Conservation (phyloP, 2,329 filamentous ascomycete species). For the Ascochyta rabiei region DNA sequence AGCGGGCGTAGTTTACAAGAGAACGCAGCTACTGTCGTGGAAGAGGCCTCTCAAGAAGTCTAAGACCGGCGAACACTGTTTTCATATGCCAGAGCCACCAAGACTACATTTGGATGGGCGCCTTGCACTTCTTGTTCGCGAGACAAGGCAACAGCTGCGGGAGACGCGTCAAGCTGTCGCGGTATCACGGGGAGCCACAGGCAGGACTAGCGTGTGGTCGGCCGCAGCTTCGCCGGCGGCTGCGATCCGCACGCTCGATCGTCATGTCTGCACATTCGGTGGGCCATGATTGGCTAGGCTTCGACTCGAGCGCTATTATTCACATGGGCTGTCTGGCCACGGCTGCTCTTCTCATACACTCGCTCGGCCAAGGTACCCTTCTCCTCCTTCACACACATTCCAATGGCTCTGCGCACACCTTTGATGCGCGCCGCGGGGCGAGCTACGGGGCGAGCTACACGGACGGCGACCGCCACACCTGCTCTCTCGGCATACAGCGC, state of each 20-base stretch:
- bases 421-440: constrained; percentile 42
- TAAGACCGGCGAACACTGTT: too few species aligned
- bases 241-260: constrained; percentile 34
- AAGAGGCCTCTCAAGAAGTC: neutral
- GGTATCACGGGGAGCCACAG: constrained; percentile 21
- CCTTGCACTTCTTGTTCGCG: constrained; percentile 13
- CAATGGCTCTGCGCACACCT: constrained; percentile 48
- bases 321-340: constrained; percentile 28
- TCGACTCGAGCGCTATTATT: constrained; percentile 29
- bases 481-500: constrained; percentile 37
- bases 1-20: neutral
- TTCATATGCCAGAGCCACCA: neutral
- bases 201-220: constrained; percentile 1
- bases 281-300: constrained; percentile 34
- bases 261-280: constrained; percentile 21
- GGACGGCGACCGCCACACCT: constrained; percentile 35
- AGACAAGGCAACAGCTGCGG: constrained; percentile 35
- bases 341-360: constrained; percentile 15
- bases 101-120: neutral
- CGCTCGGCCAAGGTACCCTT: constrained; percentile 1
- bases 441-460: constrained; percentile 41
- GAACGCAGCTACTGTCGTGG: neutral
- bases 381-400: constrained; percentile 42
- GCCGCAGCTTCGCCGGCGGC: constrained; percentile 5
- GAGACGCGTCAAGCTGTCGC: constrained; percentile 33